These are phyloP conservation scores for Scheffersomyces stambukii DNA, from an alignment of 1,139 yeast genomes.

Conservation along the genomic window DNA sequence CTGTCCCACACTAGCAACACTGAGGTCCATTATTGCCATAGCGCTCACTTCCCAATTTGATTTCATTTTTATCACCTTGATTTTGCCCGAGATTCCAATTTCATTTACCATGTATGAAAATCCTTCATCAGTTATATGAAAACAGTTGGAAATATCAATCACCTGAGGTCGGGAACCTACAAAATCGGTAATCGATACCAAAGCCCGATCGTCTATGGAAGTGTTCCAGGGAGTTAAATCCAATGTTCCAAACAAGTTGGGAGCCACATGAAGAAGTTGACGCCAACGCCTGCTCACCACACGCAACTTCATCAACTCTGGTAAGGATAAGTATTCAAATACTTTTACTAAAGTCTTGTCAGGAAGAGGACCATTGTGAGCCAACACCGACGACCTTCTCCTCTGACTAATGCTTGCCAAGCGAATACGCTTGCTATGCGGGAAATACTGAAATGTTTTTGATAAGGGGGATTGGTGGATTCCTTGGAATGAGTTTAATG, in stretches of 20 bases:
- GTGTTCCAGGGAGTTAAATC: conserved; percentile 63
- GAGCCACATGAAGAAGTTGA: conserved; percentile 27
- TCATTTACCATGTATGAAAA: conserved; percentile 68
- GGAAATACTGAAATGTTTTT: conserved; percentile 38
- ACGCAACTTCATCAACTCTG: conserved; percentile 54
- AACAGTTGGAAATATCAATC: conserved; percentile 68
- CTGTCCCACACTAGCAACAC: conserved; percentile 63
- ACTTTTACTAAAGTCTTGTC: conserved; percentile 52
- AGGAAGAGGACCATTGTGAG: conserved; percentile 51
- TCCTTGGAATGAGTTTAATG: conserved; percentile 4
- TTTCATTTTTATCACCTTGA: conserved; percentile 53
- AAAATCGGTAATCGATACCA: conserved; percentile 59
- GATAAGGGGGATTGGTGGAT: too few relatives aligned
- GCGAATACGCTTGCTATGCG: conserved; percentile 50
- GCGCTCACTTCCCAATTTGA: conserved; percentile 78
- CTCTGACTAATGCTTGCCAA: conserved; percentile 40
- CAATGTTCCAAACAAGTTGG: conserved; percentile 20
- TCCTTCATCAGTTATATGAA: conserved; percentile 72
- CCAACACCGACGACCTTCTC: conserved; percentile 54
- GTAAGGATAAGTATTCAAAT: conserved; percentile 50
- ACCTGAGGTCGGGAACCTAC: conserved; percentile 63
- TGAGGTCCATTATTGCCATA: conserved; percentile 75
- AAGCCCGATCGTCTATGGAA: conserved; percentile 51
- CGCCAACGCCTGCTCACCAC: conserved; percentile 63
- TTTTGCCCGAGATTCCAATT: conserved; percentile 61